Evolutionary conservation across 257 asterid species (phyloP).

Genomic region (Eustoma russellianum): DNA sequence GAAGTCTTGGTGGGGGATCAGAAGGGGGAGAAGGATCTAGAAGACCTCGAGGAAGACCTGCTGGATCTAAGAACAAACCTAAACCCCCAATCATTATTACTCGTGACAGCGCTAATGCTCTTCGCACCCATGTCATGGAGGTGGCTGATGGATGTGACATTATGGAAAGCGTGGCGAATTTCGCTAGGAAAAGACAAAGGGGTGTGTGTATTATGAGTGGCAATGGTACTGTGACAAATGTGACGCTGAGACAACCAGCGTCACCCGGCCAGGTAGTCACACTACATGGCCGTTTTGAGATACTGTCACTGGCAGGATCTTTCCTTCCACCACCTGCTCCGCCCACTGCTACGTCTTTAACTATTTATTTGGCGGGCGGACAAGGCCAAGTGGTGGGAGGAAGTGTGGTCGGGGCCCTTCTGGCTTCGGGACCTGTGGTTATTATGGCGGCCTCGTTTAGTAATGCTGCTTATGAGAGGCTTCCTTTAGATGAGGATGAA

Average conservation of each 20-base stretch:
- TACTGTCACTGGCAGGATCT: slow-evolving; percentile 64
- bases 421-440: slow-evolving; percentile 80
- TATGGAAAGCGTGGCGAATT: slow-evolving; percentile 61
- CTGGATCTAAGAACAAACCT: slow-evolving; percentile 86
- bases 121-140: slow-evolving; percentile 91
- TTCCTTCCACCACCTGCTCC: slow-evolving; percentile 96
- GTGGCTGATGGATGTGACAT: slow-evolving; percentile 73
- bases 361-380: slow-evolving; percentile 76
- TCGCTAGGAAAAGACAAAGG: slow-evolving; percentile 70
- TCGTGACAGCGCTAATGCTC: slow-evolving; percentile 87
- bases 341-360: slow-evolving; percentile 55
- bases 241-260: slow-evolving; percentile 73
- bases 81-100: slow-evolving; percentile 87
- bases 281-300: slow-evolving; percentile 78
- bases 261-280: slow-evolving; percentile 73
- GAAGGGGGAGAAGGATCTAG: slow-evolving; percentile 43
- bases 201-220: slow-evolving; percentile 93
- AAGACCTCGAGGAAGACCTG: slow-evolving; percentile 74
- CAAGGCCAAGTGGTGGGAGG: slow-evolving; percentile 98
- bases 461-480: slow-evolving; percentile 83
- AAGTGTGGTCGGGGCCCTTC: slow-evolving; percentile 69
- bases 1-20: slow-evolving; percentile 4
- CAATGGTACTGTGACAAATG: slow-evolving; percentile 67
- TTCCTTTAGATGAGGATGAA: slow-evolving; percentile 76
- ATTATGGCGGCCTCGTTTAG: slow-evolving; percentile 91